phyloP scores from a whole-genome alignment of 2,329 filamentous ascomycete genomes.

The Colletotrichum filicis region DNA sequence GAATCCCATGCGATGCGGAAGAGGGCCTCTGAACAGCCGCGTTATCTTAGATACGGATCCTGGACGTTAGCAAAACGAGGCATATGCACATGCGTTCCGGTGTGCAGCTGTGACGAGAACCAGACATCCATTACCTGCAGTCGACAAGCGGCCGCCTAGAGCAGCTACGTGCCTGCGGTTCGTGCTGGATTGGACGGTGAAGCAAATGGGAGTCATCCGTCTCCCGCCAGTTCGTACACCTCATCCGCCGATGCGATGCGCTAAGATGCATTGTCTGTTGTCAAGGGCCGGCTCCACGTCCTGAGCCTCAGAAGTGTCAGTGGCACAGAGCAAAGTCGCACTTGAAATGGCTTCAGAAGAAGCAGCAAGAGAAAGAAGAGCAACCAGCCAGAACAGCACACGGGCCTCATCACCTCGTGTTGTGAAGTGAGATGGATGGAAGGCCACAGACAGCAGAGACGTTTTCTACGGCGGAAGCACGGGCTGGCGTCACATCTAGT shows the following conservation, averaged over 20 bases:
- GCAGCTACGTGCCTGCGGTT: slow-evolving; percentile 12
- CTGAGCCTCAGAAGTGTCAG: not conserved
- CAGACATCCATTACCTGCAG: slow-evolving; percentile 12
- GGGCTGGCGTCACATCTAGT: slow-evolving; percentile 32
- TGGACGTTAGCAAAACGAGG: slow-evolving; percentile 11
- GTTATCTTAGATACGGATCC: not conserved
- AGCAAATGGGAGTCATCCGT: slow-evolving; percentile 27
- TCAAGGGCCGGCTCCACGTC: slow-evolving; percentile 8
- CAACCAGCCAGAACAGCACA: slow-evolving; percentile 4
- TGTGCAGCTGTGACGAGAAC: slow-evolving; percentile 27
- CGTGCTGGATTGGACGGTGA: slow-evolving; percentile 27
- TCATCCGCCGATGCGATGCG: slow-evolving; percentile 8
- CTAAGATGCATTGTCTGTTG: slow-evolving; percentile 16
- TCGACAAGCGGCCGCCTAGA: slow-evolving; percentile 22
- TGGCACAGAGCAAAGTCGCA: slow-evolving; percentile 10
- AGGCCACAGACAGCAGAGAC: slow-evolving; percentile 15
- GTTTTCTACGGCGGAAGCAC: slow-evolving; percentile 31
- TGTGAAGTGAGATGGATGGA: slow-evolving; percentile 17
- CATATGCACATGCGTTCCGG: slow-evolving; percentile 18
- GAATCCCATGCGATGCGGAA: not conserved
- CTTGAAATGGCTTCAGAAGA: not conserved
- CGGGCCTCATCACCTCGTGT: slow-evolving; percentile 27
- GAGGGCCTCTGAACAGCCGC: not conserved
- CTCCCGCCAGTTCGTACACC: slow-evolving; percentile 27
- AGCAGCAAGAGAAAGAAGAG: not conserved